These are phyloP conservation scores for Tulasnella sp. DNA, from an alignment of 768 basidiomycete genomes.

Conservation along the genomic window DNA sequence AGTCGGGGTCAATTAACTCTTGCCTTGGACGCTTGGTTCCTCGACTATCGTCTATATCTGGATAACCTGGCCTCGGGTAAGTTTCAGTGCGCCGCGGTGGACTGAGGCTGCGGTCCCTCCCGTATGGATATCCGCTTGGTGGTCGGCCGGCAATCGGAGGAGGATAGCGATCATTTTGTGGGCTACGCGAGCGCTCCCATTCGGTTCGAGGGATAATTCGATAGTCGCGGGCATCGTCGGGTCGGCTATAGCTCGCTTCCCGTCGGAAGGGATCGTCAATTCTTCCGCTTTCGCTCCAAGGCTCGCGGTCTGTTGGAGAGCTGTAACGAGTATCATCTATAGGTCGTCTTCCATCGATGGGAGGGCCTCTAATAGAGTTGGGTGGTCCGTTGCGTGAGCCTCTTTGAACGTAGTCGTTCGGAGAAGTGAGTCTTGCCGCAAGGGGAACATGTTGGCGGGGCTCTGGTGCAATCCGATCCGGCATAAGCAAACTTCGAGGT, in stretches of 20 bases:
- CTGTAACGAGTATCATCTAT: neutral
- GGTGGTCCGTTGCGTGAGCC: neutral
- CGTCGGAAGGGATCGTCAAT: neutral
- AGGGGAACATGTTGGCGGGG: neutral
- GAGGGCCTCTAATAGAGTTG: neutral
- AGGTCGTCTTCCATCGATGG: neutral
- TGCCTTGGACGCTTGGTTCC: conserved; percentile 14
- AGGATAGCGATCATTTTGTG: neutral
- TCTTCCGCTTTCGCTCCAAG: neutral
- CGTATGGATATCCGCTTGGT: neutral
- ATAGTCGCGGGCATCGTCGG: conserved; percentile 5
- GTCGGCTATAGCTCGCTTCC: neutral
- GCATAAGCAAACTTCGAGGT: neutral
- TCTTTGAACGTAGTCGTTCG: neutral
- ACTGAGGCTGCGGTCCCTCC: neutral
- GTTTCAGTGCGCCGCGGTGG: neutral
- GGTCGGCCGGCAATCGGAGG: neutral
- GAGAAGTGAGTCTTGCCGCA: neutral
- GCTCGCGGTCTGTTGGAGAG: neutral
- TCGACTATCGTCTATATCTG: neutral
- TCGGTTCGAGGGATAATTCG: conserved; percentile 9
- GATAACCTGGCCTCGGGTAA: neutral
- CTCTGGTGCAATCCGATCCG: neutral
- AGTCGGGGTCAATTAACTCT: neutral
- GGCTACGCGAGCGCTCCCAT: conserved; percentile 11